These are phyloP conservation scores for Cydonia oblonga DNA, from an alignment of 331 rosid species.

Conservation along the genomic window DNA sequence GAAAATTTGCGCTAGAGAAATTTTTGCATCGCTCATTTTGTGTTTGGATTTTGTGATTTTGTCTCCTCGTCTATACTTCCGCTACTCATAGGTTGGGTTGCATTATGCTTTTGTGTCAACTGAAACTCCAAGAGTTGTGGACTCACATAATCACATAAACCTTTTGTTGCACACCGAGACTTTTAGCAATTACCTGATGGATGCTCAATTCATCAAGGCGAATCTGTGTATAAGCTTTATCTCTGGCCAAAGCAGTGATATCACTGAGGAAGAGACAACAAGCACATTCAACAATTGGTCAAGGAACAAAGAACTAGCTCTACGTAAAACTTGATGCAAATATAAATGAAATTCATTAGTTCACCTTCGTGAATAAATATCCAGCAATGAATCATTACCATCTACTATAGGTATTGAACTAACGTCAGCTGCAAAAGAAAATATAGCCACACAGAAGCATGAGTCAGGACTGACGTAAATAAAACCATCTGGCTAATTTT, in stretches of 20 bases:
- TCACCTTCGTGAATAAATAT: constrained; percentile 89
- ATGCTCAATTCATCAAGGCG: constrained; percentile 75
- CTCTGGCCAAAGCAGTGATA: constrained; percentile 95
- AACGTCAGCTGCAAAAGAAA: constrained; percentile 66
- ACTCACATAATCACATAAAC: background rate
- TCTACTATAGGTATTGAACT: constrained; percentile 95
- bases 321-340: constrained; percentile 1
- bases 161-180: background rate
- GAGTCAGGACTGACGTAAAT: background rate
- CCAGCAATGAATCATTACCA: constrained; percentile 72
- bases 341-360: background rate
- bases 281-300: background rate
- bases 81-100: background rate
- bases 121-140: background rate
- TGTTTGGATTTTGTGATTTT: background rate
- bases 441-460: constrained; percentile 2
- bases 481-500: background rate
- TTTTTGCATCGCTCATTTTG: background rate
- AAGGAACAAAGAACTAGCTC: background rate
- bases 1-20: background rate
- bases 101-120: background rate
- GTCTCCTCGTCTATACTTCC: background rate
- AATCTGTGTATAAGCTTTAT: constrained; percentile 74
- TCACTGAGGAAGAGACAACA: constrained; percentile 47
- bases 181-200: constrained; percentile 53